Conservation (phyloP, 768 basidiomycete species). For the Mycena vulgaris region DNA sequence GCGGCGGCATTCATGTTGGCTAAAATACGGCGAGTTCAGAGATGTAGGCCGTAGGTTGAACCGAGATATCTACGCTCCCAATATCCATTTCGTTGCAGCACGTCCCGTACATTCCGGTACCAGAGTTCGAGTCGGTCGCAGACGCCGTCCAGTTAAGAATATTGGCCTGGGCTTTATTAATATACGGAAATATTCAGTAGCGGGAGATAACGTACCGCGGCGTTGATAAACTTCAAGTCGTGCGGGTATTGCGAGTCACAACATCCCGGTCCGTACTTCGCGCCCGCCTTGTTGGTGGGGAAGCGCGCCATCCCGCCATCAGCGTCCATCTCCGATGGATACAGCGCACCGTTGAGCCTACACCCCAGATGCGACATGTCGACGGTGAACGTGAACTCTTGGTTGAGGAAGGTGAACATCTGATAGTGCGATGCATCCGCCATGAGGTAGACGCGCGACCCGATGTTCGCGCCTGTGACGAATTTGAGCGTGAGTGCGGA, state of each 20-base stretch:
- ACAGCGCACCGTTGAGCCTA: slow-evolving; percentile 63
- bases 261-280: slow-evolving; percentile 56
- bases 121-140: slow-evolving; percentile 59
- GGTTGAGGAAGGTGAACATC: slow-evolving; percentile 62
- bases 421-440: slow-evolving; percentile 58
- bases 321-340: slow-evolving; percentile 59
- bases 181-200: background rate
- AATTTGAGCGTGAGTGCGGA: slow-evolving; percentile 64
- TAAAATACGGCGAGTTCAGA: background rate
- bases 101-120: slow-evolving; percentile 62
- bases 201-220: slow-evolving; percentile 53
- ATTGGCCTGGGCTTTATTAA: slow-evolving; percentile 57
- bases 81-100: slow-evolving; percentile 74
- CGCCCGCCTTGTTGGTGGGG: slow-evolving; percentile 46
- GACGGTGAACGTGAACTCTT: slow-evolving; percentile 68
- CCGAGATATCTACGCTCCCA: slow-evolving; percentile 59
- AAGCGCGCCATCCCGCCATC: slow-evolving; percentile 58
- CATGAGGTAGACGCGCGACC: slow-evolving; percentile 61
- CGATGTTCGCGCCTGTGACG: slow-evolving; percentile 51
- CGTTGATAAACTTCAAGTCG: slow-evolving; percentile 74
- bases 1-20: slow-evolving; percentile 19
- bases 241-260: slow-evolving; percentile 66
- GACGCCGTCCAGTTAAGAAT: slow-evolving; percentile 56
- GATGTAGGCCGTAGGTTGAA: too few relatives aligned
- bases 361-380: slow-evolving; percentile 61